Percentiles rank a stretch among this genome's conserved stretches.
Evolutionary conservation across 352 stramenopile species (phyloP).

Genomic region (Elongisporangium senticosum): DNA sequence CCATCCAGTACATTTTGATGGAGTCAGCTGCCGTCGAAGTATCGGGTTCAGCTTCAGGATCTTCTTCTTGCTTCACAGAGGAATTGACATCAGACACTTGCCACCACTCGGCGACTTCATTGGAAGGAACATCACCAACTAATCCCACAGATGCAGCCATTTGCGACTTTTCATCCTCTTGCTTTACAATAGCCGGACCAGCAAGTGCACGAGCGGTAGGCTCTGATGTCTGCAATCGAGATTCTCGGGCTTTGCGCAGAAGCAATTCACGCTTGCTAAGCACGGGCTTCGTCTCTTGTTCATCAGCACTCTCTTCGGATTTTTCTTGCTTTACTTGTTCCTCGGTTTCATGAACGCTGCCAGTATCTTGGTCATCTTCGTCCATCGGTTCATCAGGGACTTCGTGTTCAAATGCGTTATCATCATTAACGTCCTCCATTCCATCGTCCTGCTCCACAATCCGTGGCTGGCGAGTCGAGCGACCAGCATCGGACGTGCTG

Average conservation of each 20-base stretch:
- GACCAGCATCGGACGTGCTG: neutral
- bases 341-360: neutral
- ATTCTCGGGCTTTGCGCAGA: constrained; percentile 57
- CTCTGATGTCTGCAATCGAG: constrained; percentile 50
- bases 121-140: constrained; percentile 62
- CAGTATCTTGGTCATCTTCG: constrained; percentile 6
- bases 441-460: constrained; percentile 17
- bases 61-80: constrained; percentile 17
- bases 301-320: constrained; percentile 11
- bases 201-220: constrained; percentile 55
- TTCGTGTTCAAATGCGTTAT: constrained; percentile 27
- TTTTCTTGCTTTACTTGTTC: constrained; percentile 17
- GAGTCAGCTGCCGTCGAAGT: constrained; percentile 38
- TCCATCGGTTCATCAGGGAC: constrained; percentile 20
- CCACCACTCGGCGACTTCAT: constrained; percentile 86
- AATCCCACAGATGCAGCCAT: neutral
- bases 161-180: constrained; percentile 10
- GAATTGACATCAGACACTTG: constrained; percentile 27
- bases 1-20: constrained; percentile 97
- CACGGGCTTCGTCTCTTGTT: constrained; percentile 13
- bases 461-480: constrained; percentile 8
- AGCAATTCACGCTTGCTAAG: constrained; percentile 77
- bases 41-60: constrained; percentile 25
- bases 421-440: constrained; percentile 20
- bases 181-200: constrained; percentile 17